phyloP scores from a whole-genome alignment of 2,329 filamentous ascomycete species.

The Botrytis hyacinthi region DNA sequence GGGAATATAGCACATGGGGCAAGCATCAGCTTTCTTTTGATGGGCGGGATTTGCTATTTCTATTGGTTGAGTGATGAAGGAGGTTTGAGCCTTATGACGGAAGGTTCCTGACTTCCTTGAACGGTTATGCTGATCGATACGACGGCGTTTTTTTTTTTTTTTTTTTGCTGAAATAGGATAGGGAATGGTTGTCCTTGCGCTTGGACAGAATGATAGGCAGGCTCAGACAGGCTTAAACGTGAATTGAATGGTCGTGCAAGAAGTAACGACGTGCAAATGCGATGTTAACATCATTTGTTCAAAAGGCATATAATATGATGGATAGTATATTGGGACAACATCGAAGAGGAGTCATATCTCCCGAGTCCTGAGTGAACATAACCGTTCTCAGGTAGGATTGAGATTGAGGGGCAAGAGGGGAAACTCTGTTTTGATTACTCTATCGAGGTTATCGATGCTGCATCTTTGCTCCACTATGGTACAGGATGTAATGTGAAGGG shows the following conservation, averaged over 20 bases:
- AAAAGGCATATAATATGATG: background rate
- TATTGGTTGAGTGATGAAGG: constrained; percentile 1
- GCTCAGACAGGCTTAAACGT: background rate
- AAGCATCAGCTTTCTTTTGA: constrained; percentile 18
- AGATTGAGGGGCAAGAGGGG: constrained; percentile 8
- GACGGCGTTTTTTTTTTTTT: background rate
- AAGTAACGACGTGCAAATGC: background rate
- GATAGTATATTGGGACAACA: background rate
- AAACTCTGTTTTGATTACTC: background rate
- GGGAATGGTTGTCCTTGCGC: background rate
- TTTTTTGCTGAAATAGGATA: background rate
- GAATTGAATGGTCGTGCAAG: background rate
- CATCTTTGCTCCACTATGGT: background rate
- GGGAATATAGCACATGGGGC: constrained; percentile 14
- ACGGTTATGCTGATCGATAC: constrained; percentile 17
- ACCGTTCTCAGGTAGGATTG: background rate
- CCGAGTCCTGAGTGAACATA: background rate
- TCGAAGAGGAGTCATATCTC: background rate
- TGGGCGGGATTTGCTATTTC: background rate
- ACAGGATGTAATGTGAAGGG: background rate
- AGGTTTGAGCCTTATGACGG: constrained; percentile 19
- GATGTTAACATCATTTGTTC: background rate
- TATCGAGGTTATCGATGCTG: background rate
- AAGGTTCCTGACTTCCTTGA: constrained; percentile 18
- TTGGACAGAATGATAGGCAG: background rate